These are phyloP conservation scores for Pueraria montana DNA, from an alignment of 306 rosid species.

Conservation along the genomic window DNA sequence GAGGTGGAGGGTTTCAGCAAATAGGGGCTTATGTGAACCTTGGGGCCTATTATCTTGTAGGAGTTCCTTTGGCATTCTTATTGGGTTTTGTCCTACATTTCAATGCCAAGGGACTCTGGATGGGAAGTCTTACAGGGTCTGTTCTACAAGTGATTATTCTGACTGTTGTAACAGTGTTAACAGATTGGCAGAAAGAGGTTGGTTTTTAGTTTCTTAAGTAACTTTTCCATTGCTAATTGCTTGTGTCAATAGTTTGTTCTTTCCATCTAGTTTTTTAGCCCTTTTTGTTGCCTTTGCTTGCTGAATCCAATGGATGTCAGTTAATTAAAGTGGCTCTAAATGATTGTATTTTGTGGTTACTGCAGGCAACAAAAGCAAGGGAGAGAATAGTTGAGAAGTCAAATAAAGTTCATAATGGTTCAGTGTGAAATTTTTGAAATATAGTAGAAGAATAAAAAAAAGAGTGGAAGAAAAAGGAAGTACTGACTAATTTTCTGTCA, in stretches of 20 bases:
- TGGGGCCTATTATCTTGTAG: slow-evolving; percentile 58
- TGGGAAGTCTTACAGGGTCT: slow-evolving; percentile 55
- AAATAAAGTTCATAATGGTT: neutral
- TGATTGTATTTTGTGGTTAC: slow-evolving; percentile 4
- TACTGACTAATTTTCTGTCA: neutral
- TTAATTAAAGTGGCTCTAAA: neutral
- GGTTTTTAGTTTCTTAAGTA: neutral
- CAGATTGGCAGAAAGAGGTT: slow-evolving; percentile 61
- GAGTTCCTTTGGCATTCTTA: slow-evolving; percentile 45
- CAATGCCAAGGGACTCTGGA: slow-evolving; percentile 57
- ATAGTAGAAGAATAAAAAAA: neutral
- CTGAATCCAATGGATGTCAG: neutral
- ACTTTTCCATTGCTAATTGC: neutral
- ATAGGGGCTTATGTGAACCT: slow-evolving; percentile 58
- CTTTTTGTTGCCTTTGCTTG: neutral
- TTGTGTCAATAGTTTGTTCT: neutral
- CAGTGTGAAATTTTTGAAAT: neutral
- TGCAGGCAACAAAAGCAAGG: slow-evolving; percentile 54
- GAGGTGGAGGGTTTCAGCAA: slow-evolving; percentile 61
- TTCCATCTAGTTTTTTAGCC: neutral
- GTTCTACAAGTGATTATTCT: slow-evolving; percentile 39
- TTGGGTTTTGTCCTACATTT: slow-evolving; percentile 50
- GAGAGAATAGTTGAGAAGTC: slow-evolving; percentile 46
- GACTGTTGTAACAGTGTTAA: slow-evolving; percentile 40
- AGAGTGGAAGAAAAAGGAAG: neutral